phyloP scores from a whole-genome alignment of 2,329 filamentous ascomycete genomes.

The Sporothrix humicola region DNA sequence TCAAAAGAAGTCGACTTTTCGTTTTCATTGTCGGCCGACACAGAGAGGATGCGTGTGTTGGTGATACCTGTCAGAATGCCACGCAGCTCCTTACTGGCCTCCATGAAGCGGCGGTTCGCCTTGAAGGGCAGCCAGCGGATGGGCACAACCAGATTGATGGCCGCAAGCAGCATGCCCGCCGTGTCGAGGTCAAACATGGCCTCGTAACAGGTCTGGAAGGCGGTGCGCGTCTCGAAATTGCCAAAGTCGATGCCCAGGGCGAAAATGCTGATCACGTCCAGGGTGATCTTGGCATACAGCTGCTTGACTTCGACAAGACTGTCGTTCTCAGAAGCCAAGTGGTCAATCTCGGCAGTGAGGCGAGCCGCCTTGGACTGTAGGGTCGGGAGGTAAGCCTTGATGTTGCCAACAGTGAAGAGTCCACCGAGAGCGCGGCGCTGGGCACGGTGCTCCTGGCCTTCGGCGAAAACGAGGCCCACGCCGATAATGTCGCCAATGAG shows the following conservation, averaged over 20 bases:
- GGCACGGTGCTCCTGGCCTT: constrained; percentile 46
- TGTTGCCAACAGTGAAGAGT: constrained; percentile 47
- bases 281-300: constrained; percentile 43
- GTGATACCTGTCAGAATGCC: constrained; percentile 45
- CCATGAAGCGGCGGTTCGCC: constrained; percentile 49
- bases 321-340: constrained; percentile 28
- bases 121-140: constrained; percentile 47
- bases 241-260: constrained; percentile 46
- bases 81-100: constrained; percentile 45
- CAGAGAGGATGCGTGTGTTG: constrained; percentile 18
- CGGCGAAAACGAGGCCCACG: constrained; percentile 47
- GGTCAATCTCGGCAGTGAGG: constrained; percentile 37
- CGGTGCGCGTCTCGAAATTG: constrained; percentile 39
- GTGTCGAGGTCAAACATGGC: constrained; percentile 43
- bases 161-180: constrained; percentile 25
- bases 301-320: constrained; percentile 43
- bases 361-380: constrained; percentile 45
- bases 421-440: constrained; percentile 46
- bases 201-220: constrained; percentile 45
- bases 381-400: constrained; percentile 48
- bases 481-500: constrained; percentile 48
- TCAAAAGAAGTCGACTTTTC: background rate
- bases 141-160: constrained; percentile 33
- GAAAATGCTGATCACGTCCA: constrained; percentile 47
- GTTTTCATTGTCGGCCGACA: background rate